Evolutionary conservation across 805 yeast genomes (phyloP).

Genomic region (Yueomyces sp.): DNA sequence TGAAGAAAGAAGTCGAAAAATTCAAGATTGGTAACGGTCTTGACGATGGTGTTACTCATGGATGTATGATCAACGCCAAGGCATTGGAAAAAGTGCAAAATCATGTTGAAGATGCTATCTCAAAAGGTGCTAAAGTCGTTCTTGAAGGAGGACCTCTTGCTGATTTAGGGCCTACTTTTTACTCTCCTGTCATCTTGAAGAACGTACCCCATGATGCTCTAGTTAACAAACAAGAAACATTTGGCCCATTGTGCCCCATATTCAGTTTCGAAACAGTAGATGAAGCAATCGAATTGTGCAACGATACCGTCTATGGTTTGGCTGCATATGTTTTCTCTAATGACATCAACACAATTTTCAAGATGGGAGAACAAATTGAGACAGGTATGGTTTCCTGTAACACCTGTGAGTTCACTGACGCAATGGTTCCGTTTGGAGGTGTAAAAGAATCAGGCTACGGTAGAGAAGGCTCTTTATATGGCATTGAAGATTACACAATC

Average conservation of each 20-base stretch:
- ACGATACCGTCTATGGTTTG: conserved; percentile 42
- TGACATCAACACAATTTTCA: conserved; percentile 35
- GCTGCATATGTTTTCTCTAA: conserved; percentile 48
- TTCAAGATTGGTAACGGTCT: conserved; percentile 48
- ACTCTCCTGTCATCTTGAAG: conserved; percentile 40
- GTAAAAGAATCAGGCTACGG: conserved; percentile 58
- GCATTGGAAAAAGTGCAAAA: conserved; percentile 41
- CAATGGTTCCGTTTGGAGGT: conserved; percentile 50
- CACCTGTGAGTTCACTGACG: conserved; percentile 43
- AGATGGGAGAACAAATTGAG: conserved; percentile 43
- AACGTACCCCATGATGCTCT: conserved; percentile 38
- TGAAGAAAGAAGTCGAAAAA: conserved; percentile 31
- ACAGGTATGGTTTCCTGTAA: conserved; percentile 56
- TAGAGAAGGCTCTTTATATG: conserved; percentile 52
- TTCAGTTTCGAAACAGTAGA: conserved; percentile 39
- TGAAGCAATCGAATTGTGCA: conserved; percentile 40
- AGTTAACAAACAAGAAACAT: conserved; percentile 45
- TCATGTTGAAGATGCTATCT: conserved; percentile 40
- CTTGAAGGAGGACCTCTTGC: conserved; percentile 40
- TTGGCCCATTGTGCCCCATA: conserved; percentile 52
- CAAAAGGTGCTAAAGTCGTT: conserved; percentile 40
- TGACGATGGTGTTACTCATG: conserved; percentile 38
- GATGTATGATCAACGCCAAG: conserved; percentile 39
- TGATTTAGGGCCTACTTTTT: conserved; percentile 37
- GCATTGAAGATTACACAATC: conserved; percentile 46